A percentile compares a stretch with the other conserved stretches of the same genome.
phyloP scores from a whole-genome alignment of 805 yeast species.

The Myxozyma neotropica region DNA sequence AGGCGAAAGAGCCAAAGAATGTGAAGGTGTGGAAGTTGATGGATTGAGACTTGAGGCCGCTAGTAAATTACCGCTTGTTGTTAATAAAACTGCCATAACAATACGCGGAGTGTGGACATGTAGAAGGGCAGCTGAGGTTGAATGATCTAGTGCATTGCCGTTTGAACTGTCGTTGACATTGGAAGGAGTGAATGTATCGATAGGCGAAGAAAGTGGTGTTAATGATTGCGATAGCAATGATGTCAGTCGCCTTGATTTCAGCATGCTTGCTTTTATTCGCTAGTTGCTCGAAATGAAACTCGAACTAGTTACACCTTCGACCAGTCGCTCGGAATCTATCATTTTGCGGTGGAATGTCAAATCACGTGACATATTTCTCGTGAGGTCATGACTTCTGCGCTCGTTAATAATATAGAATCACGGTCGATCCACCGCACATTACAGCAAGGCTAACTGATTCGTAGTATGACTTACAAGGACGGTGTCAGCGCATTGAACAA shows the following conservation, averaged over 20 bases:
- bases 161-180: neutral
- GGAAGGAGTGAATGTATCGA: constrained; percentile 20
- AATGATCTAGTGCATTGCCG: neutral
- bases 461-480: too few relatives aligned
- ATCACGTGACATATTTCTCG: too few relatives aligned
- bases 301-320: too few relatives aligned
- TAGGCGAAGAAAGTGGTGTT: constrained; percentile 14
- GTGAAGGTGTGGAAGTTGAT: neutral
- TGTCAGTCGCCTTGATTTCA: constrained; percentile 33
- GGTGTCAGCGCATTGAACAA: too few relatives aligned
- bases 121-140: constrained; percentile 5
- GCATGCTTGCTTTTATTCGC: constrained; percentile 14
- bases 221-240: constrained; percentile 32
- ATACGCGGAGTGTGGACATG: constrained; percentile 23
- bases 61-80: constrained; percentile 23
- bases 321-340: too few relatives aligned
- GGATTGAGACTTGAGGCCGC: constrained; percentile 22
- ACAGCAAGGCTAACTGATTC: too few relatives aligned
- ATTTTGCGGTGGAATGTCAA: too few relatives aligned
- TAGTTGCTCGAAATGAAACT: neutral
- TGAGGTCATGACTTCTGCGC: too few relatives aligned
- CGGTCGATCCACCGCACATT: too few relatives aligned
- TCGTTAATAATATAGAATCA: too few relatives aligned
- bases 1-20: constrained; percentile 28
- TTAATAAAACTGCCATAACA: constrained; percentile 26